Percentiles rank a stretch among this genome's conserved stretches.
phyloP scores from a whole-genome alignment of 805 yeast genomes.

The Nakazawaea siamensis region DNA sequence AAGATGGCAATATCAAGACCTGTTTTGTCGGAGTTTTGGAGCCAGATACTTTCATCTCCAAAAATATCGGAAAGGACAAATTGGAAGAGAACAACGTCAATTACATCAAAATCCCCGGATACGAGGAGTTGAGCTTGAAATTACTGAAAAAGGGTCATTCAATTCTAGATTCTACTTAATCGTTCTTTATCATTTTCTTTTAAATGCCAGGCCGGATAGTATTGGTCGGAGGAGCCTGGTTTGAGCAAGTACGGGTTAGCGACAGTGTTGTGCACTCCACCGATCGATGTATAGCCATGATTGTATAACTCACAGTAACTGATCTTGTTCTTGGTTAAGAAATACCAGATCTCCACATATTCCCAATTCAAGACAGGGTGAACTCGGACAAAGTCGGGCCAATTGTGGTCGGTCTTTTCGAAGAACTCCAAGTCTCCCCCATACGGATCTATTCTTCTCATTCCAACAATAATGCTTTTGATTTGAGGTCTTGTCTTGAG shows the following conservation, averaged over 20 bases:
- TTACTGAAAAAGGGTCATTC: slow-evolving; percentile 77
- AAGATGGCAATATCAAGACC: slow-evolving; percentile 44
- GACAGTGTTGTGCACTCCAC: slow-evolving; percentile 64
- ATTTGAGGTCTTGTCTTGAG: slow-evolving; percentile 42
- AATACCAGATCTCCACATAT: slow-evolving; percentile 79
- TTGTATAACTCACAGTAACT: slow-evolving; percentile 75
- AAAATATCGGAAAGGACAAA: slow-evolving; percentile 55
- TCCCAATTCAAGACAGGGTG: slow-evolving; percentile 91
- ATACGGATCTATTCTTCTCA: slow-evolving; percentile 81
- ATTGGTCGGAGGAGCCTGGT: slow-evolving; percentile 16
- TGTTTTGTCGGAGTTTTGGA: slow-evolving; percentile 90
- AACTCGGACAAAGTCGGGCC: slow-evolving; percentile 82
- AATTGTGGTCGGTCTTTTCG: slow-evolving; percentile 77
- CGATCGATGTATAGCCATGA: slow-evolving; percentile 81
- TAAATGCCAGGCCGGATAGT: slow-evolving; percentile 50
- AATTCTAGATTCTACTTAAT: slow-evolving; percentile 25
- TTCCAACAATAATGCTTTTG: slow-evolving; percentile 81
- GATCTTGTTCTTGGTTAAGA: slow-evolving; percentile 48
- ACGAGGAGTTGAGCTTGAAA: slow-evolving; percentile 56
- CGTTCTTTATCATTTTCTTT: slow-evolving; percentile 56
- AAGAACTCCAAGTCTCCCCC: slow-evolving; percentile 50
- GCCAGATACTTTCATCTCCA: slow-evolving; percentile 81
- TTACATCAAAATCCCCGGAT: slow-evolving; percentile 78
- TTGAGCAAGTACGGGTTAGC: slow-evolving; percentile 55
- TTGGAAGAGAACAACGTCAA: slow-evolving; percentile 52